A percentile compares a stretch with the other conserved stretches of the same genome.
Evolutionary conservation across 2,329 filamentous ascomycete genomes (phyloP).

Genomic region (Penicillium verrucosum): DNA sequence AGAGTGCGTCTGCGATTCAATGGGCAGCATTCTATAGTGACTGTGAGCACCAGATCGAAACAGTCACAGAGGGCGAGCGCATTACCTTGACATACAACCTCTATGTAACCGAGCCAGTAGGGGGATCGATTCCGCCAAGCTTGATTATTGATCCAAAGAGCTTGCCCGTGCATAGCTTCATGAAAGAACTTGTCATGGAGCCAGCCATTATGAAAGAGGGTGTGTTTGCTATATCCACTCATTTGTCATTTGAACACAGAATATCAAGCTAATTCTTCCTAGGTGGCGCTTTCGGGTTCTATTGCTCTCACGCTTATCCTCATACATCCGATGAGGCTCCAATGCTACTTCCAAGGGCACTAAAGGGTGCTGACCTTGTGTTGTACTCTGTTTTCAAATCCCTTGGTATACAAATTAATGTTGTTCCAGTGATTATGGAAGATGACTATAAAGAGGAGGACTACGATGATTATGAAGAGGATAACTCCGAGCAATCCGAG

Average conservation of each 20-base stretch:
- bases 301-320: conserved; percentile 49
- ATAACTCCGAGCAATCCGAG: not conserved
- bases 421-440: not conserved
- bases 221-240: not conserved
- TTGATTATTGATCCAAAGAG: conserved; percentile 30
- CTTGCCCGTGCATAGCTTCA: conserved; percentile 37
- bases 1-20: conserved; percentile 25
- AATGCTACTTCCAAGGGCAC: not conserved
- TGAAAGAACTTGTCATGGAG: conserved; percentile 32
- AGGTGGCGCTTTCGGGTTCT: conserved; percentile 46
- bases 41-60: conserved; percentile 39
- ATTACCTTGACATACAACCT: conserved; percentile 62
- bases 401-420: not conserved
- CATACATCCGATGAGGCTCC: conserved; percentile 32
- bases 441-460: not conserved
- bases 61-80: conserved; percentile 52
- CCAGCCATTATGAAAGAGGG: conserved; percentile 5
- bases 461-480: not conserved
- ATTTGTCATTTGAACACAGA: not conserved
- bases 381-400: not conserved
- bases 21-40: conserved; percentile 42
- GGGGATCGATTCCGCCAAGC: conserved; percentile 23
- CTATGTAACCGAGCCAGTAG: conserved; percentile 38
- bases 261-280: not conserved
- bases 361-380: not conserved